Percentiles rank a stretch among this genome's conserved stretches.
These are phyloP conservation scores for Stylosanthes scabra DNA, from an alignment of 331 rosid genomes.

Conservation along the genomic window DNA sequence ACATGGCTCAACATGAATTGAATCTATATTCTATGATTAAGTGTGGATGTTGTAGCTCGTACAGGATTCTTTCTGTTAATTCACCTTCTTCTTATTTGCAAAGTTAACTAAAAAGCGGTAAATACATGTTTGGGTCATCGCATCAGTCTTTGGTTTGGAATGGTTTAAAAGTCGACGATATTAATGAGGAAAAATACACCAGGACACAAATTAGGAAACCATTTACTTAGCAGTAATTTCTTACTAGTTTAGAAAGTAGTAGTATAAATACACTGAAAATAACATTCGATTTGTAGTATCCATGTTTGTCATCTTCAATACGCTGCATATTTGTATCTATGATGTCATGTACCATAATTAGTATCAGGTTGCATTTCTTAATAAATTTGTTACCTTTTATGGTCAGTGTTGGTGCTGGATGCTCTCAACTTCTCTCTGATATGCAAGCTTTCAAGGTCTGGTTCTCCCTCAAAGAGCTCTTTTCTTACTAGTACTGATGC, in stretches of 20 bases:
- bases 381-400: constrained; percentile 52
- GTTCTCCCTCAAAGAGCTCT: constrained; percentile 34
- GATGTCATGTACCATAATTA: constrained; percentile 1
- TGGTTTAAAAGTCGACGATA: neutral
- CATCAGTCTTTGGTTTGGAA: neutral
- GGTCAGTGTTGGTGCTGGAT: constrained; percentile 95
- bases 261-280: constrained; percentile 10
- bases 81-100: neutral
- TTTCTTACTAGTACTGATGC: constrained; percentile 34
- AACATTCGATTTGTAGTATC: constrained; percentile 14
- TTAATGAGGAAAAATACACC: neutral
- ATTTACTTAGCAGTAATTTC: neutral
- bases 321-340: constrained; percentile 25
- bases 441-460: constrained; percentile 99
- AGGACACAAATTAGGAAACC: constrained; percentile 20
- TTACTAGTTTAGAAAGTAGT: constrained; percentile 10
- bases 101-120: neutral
- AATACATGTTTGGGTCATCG: neutral
- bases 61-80: neutral
- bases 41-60: neutral
- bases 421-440: constrained; percentile 98
- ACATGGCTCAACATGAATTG: neutral
- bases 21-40: neutral
- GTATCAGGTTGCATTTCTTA: constrained; percentile 40
- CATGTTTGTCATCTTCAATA: neutral